Percentiles rank a stretch among this genome's conserved stretches.
Conservation (phyloP, 2,329 filamentous ascomycete genomes). For the Trichoderma simmonsii region DNA sequence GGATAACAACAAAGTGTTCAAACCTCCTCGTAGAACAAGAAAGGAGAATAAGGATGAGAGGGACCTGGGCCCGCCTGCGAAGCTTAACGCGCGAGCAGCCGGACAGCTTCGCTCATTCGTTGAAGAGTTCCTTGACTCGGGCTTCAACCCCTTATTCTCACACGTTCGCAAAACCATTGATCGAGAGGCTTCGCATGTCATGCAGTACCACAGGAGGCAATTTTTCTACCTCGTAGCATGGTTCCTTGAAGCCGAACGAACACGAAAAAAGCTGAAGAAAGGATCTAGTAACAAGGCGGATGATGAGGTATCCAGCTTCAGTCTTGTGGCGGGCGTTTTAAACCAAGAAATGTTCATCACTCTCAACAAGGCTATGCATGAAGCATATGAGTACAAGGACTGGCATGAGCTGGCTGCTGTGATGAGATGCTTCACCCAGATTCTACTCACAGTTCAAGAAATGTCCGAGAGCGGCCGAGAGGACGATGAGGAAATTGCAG, state of each 20-base stretch:
- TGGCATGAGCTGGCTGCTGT: constrained; percentile 84
- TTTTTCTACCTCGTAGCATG: constrained; percentile 91
- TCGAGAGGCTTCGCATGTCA: constrained; percentile 77
- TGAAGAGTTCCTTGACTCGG: constrained; percentile 89
- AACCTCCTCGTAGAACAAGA: constrained; percentile 65
- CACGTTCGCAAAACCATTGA: constrained; percentile 88
- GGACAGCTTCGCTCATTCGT: constrained; percentile 77
- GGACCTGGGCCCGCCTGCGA: constrained; percentile 72
- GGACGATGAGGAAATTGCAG: constrained; percentile 96
- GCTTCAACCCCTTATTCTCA: constrained; percentile 87
- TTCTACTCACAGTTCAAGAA: constrained; percentile 85
- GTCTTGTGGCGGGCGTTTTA: constrained; percentile 81
- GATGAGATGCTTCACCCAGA: constrained; percentile 94
- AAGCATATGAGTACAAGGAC: constrained; percentile 74
- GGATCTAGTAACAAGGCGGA: constrained; percentile 42
- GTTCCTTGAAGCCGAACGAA: constrained; percentile 85
- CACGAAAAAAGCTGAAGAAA: constrained; percentile 61
- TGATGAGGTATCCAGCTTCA: constrained; percentile 71
- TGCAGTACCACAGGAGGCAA: constrained; percentile 73
- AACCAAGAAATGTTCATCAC: constrained; percentile 95
- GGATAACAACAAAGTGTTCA: constrained; percentile 87
- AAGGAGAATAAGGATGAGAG: constrained; percentile 63
- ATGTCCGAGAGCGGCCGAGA: constrained; percentile 82
- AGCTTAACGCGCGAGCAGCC: constrained; percentile 71
- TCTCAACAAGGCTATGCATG: constrained; percentile 78